These are phyloP conservation scores for Cordyceps pruinosa DNA, from an alignment of 2,329 filamentous ascomycete genomes.

Conservation along the genomic window DNA sequence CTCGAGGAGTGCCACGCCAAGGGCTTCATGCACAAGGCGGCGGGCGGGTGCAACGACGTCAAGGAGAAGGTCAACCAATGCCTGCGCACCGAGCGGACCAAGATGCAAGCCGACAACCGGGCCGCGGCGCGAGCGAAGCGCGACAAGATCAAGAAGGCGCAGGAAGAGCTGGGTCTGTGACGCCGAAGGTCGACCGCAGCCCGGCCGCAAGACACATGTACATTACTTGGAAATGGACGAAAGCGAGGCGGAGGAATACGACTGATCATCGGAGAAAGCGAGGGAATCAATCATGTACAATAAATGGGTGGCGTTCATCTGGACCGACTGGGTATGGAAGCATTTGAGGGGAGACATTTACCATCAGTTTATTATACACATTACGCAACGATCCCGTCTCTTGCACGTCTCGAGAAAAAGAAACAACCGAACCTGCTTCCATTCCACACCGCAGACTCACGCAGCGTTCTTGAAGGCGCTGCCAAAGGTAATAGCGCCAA, in stretches of 20 bases:
- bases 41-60: constrained; percentile 82
- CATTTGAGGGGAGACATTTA: neutral
- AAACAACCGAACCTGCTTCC: too few species aligned
- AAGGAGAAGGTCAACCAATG: constrained; percentile 83
- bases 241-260: neutral
- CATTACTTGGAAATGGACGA: neutral
- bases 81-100: constrained; percentile 70
- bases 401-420: too few species aligned
- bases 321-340: neutral
- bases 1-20: constrained; percentile 92
- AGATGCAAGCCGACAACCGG: constrained; percentile 70
- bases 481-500: constrained; percentile 75
- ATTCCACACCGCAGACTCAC: constrained; percentile 19
- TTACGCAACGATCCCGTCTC: neutral
- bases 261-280: neutral
- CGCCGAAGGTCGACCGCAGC: neutral
- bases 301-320: constrained; percentile 6
- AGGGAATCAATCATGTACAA: neutral
- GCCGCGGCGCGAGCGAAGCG: constrained; percentile 61
- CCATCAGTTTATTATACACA: constrained; percentile 4
- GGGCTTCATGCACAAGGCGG: constrained; percentile 86
- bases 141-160: constrained; percentile 61
- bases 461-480: constrained; percentile 49
- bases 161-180: constrained; percentile 48
- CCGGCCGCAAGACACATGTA: neutral